phyloP scores from a whole-genome alignment of 768 basidiomycete species.

The Lactarius hatsudake region DNA sequence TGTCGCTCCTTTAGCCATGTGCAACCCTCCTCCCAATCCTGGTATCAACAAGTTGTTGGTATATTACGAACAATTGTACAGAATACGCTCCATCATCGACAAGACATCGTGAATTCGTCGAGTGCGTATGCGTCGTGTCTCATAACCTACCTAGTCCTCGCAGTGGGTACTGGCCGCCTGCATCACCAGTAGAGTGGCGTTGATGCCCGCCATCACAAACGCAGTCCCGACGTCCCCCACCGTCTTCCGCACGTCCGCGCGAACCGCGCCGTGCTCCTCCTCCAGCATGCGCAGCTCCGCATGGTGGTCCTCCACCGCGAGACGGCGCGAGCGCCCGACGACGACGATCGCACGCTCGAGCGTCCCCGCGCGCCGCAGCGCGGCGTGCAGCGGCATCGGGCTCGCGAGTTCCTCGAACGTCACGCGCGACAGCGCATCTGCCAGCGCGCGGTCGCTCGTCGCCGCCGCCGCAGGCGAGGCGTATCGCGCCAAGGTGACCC shows the following conservation, averaged over 20 bases:
- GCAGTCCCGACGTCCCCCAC: conserved; percentile 82
- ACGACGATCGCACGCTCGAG: conserved; percentile 53
- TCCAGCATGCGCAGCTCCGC: conserved; percentile 66
- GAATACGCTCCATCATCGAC: neutral
- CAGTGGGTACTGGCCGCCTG: conserved; percentile 42
- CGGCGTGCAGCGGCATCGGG: conserved; percentile 55
- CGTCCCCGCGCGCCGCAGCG: conserved; percentile 45
- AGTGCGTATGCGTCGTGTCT: neutral
- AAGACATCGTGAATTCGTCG: neutral
- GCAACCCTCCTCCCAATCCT: neutral
- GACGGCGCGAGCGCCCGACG: conserved; percentile 69
- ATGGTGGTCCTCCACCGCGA: conserved; percentile 69
- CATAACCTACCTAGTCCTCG: neutral
- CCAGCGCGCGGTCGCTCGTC: conserved; percentile 22
- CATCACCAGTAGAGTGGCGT: conserved; percentile 62
- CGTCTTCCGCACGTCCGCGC: conserved; percentile 71
- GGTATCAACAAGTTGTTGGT: neutral
- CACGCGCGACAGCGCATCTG: conserved; percentile 52
- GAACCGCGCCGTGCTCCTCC: conserved; percentile 52
- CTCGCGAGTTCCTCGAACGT: conserved; percentile 57
- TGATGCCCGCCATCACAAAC: conserved; percentile 61
- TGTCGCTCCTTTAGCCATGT: conserved; percentile 8
- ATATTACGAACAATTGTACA: neutral
- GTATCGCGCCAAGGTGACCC: conserved; percentile 68
- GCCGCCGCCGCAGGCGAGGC: conserved; percentile 34